A percentile compares a stretch with the other conserved stretches of the same genome.
Evolutionary conservation across 768 basidiomycete species (phyloP).

Genomic region (Amanita rubescens): DNA sequence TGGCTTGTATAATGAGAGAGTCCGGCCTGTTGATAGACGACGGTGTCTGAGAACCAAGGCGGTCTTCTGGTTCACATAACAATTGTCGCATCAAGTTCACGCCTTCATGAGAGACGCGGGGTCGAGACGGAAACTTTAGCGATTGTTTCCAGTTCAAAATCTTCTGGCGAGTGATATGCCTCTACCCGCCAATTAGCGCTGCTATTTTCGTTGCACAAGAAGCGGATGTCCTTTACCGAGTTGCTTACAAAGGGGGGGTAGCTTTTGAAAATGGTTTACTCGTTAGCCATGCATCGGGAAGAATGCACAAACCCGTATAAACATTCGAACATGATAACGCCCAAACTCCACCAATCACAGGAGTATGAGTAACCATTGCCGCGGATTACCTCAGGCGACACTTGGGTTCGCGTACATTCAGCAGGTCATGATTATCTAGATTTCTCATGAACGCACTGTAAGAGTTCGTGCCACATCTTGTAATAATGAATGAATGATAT

Average conservation of each 20-base stretch:
- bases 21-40: slow-evolving; percentile 69
- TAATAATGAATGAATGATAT: slow-evolving; percentile 17
- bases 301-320: slow-evolving; percentile 68
- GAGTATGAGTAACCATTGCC: slow-evolving; percentile 90
- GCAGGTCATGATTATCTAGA: slow-evolving; percentile 13
- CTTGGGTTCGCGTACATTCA: slow-evolving; percentile 29
- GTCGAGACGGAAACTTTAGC: slow-evolving; percentile 78
- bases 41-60: slow-evolving; percentile 71
- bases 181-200: slow-evolving; percentile 31
- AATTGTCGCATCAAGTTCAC: slow-evolving; percentile 82
- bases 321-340: slow-evolving; percentile 95
- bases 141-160: slow-evolving; percentile 93
- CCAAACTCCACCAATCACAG: slow-evolving; percentile 98
- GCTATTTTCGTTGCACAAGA: neutral
- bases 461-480: slow-evolving; percentile 78
- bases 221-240: slow-evolving; percentile 42
- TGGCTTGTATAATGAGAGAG: slow-evolving; percentile 64
- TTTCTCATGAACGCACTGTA: slow-evolving; percentile 53
- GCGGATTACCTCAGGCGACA: slow-evolving; percentile 88
- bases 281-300: slow-evolving; percentile 9
- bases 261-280: slow-evolving; percentile 32
- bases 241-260: slow-evolving; percentile 96
- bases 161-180: slow-evolving; percentile 94
- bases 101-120: slow-evolving; percentile 80
- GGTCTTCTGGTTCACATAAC: slow-evolving; percentile 93